Base-by-base conservation (phyloP, 805 yeast genomes). In the Peterozyma xylosa region DNA sequence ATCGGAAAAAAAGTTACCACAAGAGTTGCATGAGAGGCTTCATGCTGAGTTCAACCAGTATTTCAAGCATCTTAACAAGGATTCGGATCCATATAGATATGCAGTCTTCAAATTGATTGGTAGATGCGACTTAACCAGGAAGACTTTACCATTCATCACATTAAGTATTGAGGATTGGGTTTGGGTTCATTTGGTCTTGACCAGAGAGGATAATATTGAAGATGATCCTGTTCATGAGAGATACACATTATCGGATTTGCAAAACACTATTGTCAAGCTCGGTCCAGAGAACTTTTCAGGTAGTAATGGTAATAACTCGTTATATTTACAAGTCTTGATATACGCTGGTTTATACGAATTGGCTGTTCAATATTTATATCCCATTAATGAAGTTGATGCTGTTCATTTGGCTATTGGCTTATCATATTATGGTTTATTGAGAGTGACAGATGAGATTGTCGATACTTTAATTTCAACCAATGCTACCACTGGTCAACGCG, bases 131-230 rank as follows among this genome's bases (percentile, higher is more conserved):
- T 57, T 83, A 56, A 68, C 84, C 39, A 71, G 81, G 61, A 79
- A 80, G 61, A 67, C 76, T 49, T 66, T 90, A 53, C 79, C 95
- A 33, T 60, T 80, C n/a, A 68, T 76, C 34, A 76, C 91, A 30
- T 64, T 80, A 33, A 86, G 95, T 46, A 77, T 90, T 39, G 98
- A 91, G 62, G 98, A 91, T 64, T 91, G 98, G 98, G 62, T 91
- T 41, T 91, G 99, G 99, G 78, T 86, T 58, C 97, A 93, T 62
- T 71, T 93, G 45, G 73, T 80, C 62, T 70, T 91, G 29, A 78
- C 86, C 13, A 76, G 80, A 45, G 91, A 86, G 54, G 74, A 68
- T 38, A 57, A 43, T 11, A 41, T 45, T 14, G 70, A 63, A 14
- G 70, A 67, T 29, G 76, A 70, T 41, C 76, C 83, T 33, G 66